Evolutionary conservation across 225 moss, liverwort and hornwort species (phyloP).

Genomic region (Pseudoscleropodium purum): DNA sequence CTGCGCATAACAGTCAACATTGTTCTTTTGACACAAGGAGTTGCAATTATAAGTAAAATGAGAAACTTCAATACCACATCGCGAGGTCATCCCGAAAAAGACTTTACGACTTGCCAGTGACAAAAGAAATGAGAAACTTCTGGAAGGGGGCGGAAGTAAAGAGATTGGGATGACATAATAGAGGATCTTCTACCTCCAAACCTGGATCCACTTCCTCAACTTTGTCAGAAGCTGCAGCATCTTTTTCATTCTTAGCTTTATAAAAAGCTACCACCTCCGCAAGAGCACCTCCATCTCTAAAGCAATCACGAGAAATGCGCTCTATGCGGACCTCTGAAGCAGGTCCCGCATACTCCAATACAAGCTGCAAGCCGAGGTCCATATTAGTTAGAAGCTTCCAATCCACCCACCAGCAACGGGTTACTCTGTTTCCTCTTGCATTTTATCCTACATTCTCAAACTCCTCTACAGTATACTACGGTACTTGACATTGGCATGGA

Average conservation of each 20-base stretch:
- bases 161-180: background rate
- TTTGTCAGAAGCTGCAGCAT: background rate
- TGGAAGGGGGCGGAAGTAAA: background rate
- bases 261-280: conserved; percentile 85
- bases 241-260: conserved; percentile 24
- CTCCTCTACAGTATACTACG: background rate
- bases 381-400: background rate
- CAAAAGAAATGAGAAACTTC: background rate
- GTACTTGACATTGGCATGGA: background rate
- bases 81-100: background rate
- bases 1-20: conserved; percentile 20
- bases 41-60: background rate
- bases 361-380: conserved; percentile 43
- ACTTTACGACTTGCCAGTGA: background rate
- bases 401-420: background rate
- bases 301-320: conserved; percentile 74
- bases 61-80: background rate
- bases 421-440: background rate
- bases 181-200: conserved; percentile 48
- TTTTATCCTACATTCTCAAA: background rate
- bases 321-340: conserved; percentile 77
- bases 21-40: background rate
- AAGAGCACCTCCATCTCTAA: conserved; percentile 79
- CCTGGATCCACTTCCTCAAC: conserved; percentile 57
- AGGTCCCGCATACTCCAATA: conserved; percentile 73